A percentile compares a stretch with the other conserved stretches of the same genome.
phyloP scores from a whole-genome alignment of 192 early-diverging fungal species.

The Entomortierella lignicola region DNA sequence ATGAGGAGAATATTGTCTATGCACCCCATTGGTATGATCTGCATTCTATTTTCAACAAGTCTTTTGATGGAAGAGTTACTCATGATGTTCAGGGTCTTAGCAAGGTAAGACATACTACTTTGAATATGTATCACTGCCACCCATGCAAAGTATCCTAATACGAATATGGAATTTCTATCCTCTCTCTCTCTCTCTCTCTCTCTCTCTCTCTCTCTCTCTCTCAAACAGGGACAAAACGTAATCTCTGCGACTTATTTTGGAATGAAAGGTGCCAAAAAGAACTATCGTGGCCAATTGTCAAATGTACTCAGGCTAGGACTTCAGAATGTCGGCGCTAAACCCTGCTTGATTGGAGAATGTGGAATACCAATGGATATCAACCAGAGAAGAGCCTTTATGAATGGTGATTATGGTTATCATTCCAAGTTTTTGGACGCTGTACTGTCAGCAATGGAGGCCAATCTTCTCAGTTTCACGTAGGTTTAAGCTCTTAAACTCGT shows the following conservation, averaged over 20 bases:
- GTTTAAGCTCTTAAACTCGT: background rate
- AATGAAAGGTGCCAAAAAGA: slow-evolving; percentile 74
- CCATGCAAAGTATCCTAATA: too few relatives aligned
- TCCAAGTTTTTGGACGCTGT: slow-evolving; percentile 83
- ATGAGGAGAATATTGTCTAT: slow-evolving; percentile 73
- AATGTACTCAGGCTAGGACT: slow-evolving; percentile 73
- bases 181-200: too few relatives aligned
- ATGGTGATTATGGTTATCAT: slow-evolving; percentile 78
- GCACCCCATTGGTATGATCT: slow-evolving; percentile 93
- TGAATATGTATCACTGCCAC: too few relatives aligned
- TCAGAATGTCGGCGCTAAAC: slow-evolving; percentile 69
- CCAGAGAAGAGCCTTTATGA: slow-evolving; percentile 73
- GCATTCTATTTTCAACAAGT: slow-evolving; percentile 77
- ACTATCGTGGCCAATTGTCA: slow-evolving; percentile 78
- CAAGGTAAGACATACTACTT: slow-evolving; percentile 70
- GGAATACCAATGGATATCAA: slow-evolving; percentile 93
- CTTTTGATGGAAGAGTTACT: slow-evolving; percentile 78
- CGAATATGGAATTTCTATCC: too few relatives aligned
- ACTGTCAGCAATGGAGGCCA: slow-evolving; percentile 76
- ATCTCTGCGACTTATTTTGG: slow-evolving; percentile 85
- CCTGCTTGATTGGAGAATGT: slow-evolving; percentile 81
- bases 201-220: background rate
- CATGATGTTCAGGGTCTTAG: slow-evolving; percentile 84
- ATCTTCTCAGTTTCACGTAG: slow-evolving; percentile 82
- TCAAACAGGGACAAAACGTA: slow-evolving; percentile 74